Base-by-base conservation (phyloP, 345 rosid genomes). In the Pistacia integerrima region DNA sequence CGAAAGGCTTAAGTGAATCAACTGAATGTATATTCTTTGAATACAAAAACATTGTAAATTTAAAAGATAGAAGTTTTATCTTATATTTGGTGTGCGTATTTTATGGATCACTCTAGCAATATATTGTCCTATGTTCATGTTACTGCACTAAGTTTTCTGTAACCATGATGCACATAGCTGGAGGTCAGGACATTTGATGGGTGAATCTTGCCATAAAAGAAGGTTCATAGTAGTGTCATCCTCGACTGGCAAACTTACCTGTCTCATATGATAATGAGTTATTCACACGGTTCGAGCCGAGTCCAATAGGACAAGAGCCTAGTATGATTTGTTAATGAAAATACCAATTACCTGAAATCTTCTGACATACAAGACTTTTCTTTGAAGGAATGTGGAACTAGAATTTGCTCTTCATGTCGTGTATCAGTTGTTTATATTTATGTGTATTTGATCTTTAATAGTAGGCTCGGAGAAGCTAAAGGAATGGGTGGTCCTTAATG, bases 401-500 rank as follows among this genome's bases (percentile, higher is more conserved):
- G 48, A 69, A 18, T 63, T 48, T 73, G 48, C 18, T 56, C 46
- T 46, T 38, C 2, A 25, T 64, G 13, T 36, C 8, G 35, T 56
- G 60, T 35, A 4, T 8, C 13, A 36, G 0, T n/a, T 25, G 44
- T 64, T 67, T 12, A 16, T 36, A 62, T 49, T 51, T 56, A 25
- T 52, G 60, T 64, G 70, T 66, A 3, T 76, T 61, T 68, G 17
- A 51, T 57, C 77, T 59, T 64, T 82, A 62, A 57, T 67, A 36
- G 48, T 69, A 91, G 97, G 93, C 63, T 84, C 82, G 68, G 93
- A 91, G 82, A 91, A 84, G 85, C 82, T 92, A 73, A 85, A 84
- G 89, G 99, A 96, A 80, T 96, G 98, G 99, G 91, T 96, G 76
- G 70, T 85, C n/a, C 89, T 92, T 75, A 76, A 77, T 73, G 85